Conservation (phyloP, 306 rosid species). For the Prunus mume region DNA sequence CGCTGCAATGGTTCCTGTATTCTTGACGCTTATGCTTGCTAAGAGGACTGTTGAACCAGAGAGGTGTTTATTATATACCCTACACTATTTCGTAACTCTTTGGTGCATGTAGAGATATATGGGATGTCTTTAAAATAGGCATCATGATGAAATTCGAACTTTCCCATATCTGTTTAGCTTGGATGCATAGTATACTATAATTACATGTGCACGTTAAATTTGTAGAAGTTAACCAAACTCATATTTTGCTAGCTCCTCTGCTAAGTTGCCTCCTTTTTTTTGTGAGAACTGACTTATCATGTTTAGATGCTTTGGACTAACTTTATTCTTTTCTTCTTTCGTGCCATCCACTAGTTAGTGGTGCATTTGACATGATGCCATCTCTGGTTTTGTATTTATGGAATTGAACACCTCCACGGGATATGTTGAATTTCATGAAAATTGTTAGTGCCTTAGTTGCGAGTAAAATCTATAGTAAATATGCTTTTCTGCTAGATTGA, state of each 20-base stretch:
- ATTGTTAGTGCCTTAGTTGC: neutral
- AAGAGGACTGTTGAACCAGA: slow-evolving; percentile 60
- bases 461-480: neutral
- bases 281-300: neutral
- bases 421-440: neutral
- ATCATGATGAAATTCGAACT: neutral
- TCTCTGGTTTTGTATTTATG: neutral
- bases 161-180: neutral
- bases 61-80: slow-evolving; percentile 42
- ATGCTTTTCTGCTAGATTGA: neutral
- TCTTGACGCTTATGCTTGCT: slow-evolving; percentile 90
- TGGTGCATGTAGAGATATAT: neutral
- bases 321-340: neutral
- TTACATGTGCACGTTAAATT: neutral
- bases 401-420: neutral
- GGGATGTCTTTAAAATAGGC: neutral
- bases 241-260: neutral
- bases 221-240: no score
- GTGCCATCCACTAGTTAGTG: neutral
- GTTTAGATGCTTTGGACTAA: neutral
- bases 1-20: slow-evolving; percentile 81
- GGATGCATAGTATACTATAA: neutral
- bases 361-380: neutral
- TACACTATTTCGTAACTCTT: neutral
- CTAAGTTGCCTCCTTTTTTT: neutral